Percentiles rank a stretch among this genome's conserved stretches.
These are phyloP conservation scores for Tympanopsis confertula DNA, from an alignment of 2,329 filamentous ascomycete genomes.

Conservation along the genomic window DNA sequence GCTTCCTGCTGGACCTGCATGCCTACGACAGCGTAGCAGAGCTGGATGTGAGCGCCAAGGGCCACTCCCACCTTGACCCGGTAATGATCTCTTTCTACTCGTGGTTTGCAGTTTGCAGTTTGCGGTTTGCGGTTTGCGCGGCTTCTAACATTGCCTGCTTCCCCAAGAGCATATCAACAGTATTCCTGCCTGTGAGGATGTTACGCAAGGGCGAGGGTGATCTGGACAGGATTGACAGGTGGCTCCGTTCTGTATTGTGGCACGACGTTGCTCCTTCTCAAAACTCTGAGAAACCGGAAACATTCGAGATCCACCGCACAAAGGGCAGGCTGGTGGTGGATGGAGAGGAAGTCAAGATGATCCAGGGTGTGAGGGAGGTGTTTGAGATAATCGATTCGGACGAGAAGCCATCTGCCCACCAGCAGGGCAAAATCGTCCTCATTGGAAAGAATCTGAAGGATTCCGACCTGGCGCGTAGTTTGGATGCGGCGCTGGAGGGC, in stretches of 20 bases:
- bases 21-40: constrained; percentile 77
- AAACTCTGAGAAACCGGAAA: constrained; percentile 15
- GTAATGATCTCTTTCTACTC: constrained; percentile 37
- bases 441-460: constrained; percentile 44
- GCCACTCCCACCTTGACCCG: constrained; percentile 83
- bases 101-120: no score
- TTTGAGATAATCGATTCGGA: constrained; percentile 75
- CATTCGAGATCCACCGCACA: constrained; percentile 73
- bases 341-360: constrained; percentile 58
- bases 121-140: no score
- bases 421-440: constrained; percentile 46
- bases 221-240: constrained; percentile 59
- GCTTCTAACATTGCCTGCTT: constrained; percentile 1
- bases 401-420: constrained; percentile 9
- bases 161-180: constrained; percentile 60
- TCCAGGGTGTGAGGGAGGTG: constrained; percentile 85
- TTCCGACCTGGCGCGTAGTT: constrained; percentile 37
- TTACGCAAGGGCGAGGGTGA: constrained; percentile 37
- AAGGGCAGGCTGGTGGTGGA: constrained; percentile 67
- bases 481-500: constrained; percentile 6
- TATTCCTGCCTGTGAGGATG: constrained; percentile 56
- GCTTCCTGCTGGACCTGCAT: constrained; percentile 77
- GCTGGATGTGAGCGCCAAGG: constrained; percentile 61
- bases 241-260: constrained; percentile 79
- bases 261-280: constrained; percentile 49